These are phyloP conservation scores for Quercus lobata DNA, from an alignment of 331 rosid species.

Conservation along the genomic window DNA sequence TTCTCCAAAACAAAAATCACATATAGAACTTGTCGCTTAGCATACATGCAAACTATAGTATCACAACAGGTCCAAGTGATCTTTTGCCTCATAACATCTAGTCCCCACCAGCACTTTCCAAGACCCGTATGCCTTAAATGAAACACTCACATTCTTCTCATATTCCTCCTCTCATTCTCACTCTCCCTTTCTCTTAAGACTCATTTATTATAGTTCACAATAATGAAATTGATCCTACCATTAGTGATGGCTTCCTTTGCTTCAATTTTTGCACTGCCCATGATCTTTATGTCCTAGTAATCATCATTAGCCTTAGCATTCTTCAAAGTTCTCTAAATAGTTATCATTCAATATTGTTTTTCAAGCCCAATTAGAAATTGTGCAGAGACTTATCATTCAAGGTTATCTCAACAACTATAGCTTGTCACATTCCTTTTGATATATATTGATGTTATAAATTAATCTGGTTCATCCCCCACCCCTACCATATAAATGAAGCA, in stretches of 20 bases:
- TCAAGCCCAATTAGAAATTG: too few relatives aligned
- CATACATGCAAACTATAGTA: conserved; percentile 15
- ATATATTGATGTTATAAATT: too few relatives aligned
- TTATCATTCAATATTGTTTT: too few relatives aligned
- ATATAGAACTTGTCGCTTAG: conserved; percentile 24
- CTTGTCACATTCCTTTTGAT: too few relatives aligned
- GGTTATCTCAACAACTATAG: too few relatives aligned
- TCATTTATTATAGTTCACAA: background rate
- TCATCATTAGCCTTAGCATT: conserved; percentile 14
- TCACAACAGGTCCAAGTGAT: background rate
- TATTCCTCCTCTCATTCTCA: background rate
- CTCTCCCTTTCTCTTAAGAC: background rate
- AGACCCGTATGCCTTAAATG: conserved; percentile 6
- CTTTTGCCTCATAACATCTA: background rate
- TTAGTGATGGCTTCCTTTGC: conserved; percentile 34
- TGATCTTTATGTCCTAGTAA: conserved; percentile 9
- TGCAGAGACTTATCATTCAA: too few relatives aligned
- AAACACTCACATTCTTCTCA: background rate
- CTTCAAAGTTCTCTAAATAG: too few relatives aligned
- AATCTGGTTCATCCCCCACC: too few relatives aligned
- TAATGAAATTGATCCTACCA: background rate
- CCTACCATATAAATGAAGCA: too few relatives aligned
- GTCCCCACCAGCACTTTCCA: conserved; percentile 16
- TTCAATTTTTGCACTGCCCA: conserved; percentile 10
- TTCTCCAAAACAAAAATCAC: conserved; percentile 6